These are phyloP conservation scores for Epichloe sp. DNA, from an alignment of 2,329 filamentous ascomycete genomes.

Conservation along the genomic window DNA sequence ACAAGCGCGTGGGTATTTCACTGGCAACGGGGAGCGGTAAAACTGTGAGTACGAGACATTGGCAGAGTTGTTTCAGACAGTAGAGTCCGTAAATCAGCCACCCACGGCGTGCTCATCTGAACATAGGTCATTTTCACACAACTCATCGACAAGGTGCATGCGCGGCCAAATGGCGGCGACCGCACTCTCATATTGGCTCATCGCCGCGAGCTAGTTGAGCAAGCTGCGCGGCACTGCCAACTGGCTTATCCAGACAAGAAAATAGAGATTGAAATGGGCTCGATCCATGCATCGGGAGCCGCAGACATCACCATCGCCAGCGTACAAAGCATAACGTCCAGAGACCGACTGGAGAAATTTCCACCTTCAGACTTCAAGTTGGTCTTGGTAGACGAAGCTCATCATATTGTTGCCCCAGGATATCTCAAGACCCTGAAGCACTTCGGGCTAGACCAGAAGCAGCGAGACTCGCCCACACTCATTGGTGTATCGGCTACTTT, in stretches of 20 bases:
- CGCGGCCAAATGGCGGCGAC: conserved; percentile 36
- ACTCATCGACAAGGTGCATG: conserved; percentile 64
- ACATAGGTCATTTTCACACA: conserved; percentile 85
- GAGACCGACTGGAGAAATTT: conserved; percentile 68
- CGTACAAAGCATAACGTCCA: conserved; percentile 69
- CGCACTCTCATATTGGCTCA: conserved; percentile 89
- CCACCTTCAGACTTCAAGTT: conserved; percentile 73
- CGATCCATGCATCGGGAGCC: conserved; percentile 56
- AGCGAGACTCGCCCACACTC: conserved; percentile 42
- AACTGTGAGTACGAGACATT: conserved; percentile 43
- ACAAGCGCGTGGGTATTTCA: conserved; percentile 72
- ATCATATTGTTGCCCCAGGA: conserved; percentile 79
- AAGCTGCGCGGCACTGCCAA: conserved; percentile 76
- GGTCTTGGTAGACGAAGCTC: conserved; percentile 86
- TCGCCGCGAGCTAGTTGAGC: conserved; percentile 83
- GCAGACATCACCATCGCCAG: conserved; percentile 94
- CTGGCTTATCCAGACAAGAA: conserved; percentile 66
- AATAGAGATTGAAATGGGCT: conserved; percentile 88
- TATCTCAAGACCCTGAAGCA: conserved; percentile 68
- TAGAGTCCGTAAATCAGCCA: background rate
- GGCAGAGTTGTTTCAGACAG: background rate
- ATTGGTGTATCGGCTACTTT: conserved; percentile 82
- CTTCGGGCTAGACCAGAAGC: conserved; percentile 52
- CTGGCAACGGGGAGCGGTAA: conserved; percentile 83
- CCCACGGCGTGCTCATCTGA: background rate